Base-by-base conservation (phyloP, 208 protist genomes). In the Vickermania spadyakhi region DNA sequence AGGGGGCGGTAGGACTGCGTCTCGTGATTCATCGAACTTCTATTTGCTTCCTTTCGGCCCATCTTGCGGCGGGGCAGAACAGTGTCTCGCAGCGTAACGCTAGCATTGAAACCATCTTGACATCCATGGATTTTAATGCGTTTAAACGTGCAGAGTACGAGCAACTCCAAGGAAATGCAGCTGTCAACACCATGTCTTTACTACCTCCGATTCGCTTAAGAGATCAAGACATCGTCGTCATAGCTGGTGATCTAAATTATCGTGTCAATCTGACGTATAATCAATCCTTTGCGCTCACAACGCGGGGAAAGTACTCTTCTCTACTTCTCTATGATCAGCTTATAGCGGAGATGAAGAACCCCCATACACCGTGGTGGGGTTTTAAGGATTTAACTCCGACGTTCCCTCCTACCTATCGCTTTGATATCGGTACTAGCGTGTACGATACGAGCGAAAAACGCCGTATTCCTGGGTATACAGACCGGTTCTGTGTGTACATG, bases 201-300 rank as follows among this genome's bases (percentile, higher is more conserved):
- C 72, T 84, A 58, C 85, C 89, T 3, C 36, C 36, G 7, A 45
- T 45, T 45, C 36, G 36, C 36, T 18, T 45, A n/a, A 75, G 81
- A 27, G 72, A 86, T 51, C 84, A 96, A 72, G 87, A 97, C 64
- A 56, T 91, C 52, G 69, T 96, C 28, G 75, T 97, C 56, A 90
- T 93, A 30, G 84, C 92, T 3, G 94, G 94, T 1, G 94, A 97
- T 72, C 66, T 97, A 25, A 97, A 97, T 78, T 97, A 97, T 64
- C 78, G 91, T 14, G 52, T 97, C 22, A 69, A 83, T 51, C 62
- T 93, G 30, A 66, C 74, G 45, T 94, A 94, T 66, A 81, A 94
- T 30, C 54, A 66, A n/a, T 77, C 83, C 11, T 65, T 96, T 28
- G 59, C 65, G 28, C 53, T 86, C 13, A 72, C 72, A 21, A 52